Evolutionary conservation across 2,329 filamentous ascomycete genomes (phyloP).

Genomic region (Curvularia hawaiiensis): DNA sequence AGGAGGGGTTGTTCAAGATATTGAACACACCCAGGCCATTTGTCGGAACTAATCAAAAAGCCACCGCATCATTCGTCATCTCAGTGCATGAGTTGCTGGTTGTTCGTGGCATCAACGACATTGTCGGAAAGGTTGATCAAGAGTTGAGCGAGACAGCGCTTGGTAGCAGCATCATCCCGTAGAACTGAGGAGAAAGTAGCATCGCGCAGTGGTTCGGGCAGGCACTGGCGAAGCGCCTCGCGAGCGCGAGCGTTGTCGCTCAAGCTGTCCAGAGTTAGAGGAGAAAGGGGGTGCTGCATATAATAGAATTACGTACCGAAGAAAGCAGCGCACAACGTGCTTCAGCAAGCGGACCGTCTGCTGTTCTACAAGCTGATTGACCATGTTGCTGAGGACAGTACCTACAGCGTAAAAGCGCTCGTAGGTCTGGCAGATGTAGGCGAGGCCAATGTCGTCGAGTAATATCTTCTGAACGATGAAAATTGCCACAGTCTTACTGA

Average conservation of each 20-base stretch:
- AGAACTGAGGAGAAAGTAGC: slow-evolving; percentile 96
- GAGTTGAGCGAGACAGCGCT: slow-evolving; percentile 95
- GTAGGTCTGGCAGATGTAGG: slow-evolving; percentile 98
- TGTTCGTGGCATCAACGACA: slow-evolving; percentile 61
- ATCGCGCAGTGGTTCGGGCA: slow-evolving; percentile 97
- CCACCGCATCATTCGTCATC: neutral
- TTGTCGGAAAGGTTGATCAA: slow-evolving; percentile 96
- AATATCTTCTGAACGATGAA: slow-evolving; percentile 99
- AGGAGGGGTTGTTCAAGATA: slow-evolving; percentile 11
- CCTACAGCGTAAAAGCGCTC: slow-evolving; percentile 98
- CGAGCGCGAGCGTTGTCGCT: slow-evolving; percentile 96
- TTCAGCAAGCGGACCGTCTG: slow-evolving; percentile 95
- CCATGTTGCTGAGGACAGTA: slow-evolving; percentile 98
- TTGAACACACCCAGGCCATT: slow-evolving; percentile 11
- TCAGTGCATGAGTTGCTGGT: slow-evolving; percentile 46
- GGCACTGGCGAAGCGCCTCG: slow-evolving; percentile 92
- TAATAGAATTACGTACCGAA: slow-evolving; percentile 67
- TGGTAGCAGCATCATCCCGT: slow-evolving; percentile 95
- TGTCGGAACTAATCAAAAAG: slow-evolving; percentile 5
- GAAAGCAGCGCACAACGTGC: slow-evolving; percentile 96
- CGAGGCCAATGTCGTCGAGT: slow-evolving; percentile 92
- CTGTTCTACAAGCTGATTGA: slow-evolving; percentile 94
- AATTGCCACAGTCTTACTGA: slow-evolving; percentile 98
- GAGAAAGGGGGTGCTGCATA: neutral
- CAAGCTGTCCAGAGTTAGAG: slow-evolving; percentile 61